phyloP scores from a whole-genome alignment of 1,284 basidiomycete genomes.

The Cryptococcus amylolentus region DNA sequence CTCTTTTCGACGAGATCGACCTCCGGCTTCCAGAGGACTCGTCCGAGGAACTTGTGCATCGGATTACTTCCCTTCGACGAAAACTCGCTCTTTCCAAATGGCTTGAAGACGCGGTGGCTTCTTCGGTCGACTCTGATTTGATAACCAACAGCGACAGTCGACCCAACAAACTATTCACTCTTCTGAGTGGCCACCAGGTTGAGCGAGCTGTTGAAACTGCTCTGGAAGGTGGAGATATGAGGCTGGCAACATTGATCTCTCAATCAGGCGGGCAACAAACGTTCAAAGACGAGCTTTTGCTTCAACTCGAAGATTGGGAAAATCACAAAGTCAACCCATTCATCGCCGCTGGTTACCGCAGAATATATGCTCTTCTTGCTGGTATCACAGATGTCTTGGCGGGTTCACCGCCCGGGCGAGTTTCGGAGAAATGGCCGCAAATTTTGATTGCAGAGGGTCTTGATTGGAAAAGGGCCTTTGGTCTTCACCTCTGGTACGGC shows the following conservation, averaged over 20 bases:
- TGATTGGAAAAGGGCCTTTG: constrained; percentile 95
- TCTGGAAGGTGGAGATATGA: constrained; percentile 71
- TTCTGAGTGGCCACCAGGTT: constrained; percentile 83
- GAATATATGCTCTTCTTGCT: constrained; percentile 79
- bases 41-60: constrained; percentile 56
- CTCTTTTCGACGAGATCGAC: constrained; percentile 77
- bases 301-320: constrained; percentile 81
- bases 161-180: constrained; percentile 64
- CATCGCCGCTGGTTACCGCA: constrained; percentile 67
- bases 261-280: constrained; percentile 78
- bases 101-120: constrained; percentile 72
- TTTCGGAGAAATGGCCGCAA: constrained; percentile 60
- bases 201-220: constrained; percentile 76
- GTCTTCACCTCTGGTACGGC: constrained; percentile 86
- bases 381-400: constrained; percentile 68
- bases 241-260: constrained; percentile 86
- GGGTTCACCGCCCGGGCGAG: constrained; percentile 55
- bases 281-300: constrained; percentile 69
- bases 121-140: constrained; percentile 72
- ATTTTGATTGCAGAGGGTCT: constrained; percentile 72
- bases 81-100: constrained; percentile 80
- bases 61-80: constrained; percentile 59
- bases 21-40: constrained; percentile 62
- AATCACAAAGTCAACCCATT: constrained; percentile 70
- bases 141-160: constrained; percentile 53